Conservation (phyloP, 352 stramenopile species). For the Blastocystis sp. region DNA sequence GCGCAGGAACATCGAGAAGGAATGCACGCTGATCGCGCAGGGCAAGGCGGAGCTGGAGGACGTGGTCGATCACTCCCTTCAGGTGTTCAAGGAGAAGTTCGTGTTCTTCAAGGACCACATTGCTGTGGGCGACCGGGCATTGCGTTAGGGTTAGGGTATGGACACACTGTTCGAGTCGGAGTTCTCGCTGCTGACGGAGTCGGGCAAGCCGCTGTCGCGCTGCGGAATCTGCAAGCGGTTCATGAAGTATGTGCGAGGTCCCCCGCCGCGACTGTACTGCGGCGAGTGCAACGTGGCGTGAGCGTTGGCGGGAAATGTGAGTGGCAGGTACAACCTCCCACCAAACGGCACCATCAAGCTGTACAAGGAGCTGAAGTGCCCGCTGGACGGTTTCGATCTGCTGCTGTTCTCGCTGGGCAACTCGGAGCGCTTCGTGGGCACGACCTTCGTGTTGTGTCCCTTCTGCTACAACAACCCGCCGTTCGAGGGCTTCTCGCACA, state of each 20-base stretch:
- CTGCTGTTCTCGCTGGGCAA: constrained; percentile 76
- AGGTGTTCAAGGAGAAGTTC: constrained; percentile 75
- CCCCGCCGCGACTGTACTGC: constrained; percentile 75
- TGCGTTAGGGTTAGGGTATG: constrained; percentile 71
- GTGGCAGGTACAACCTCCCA: constrained; percentile 61
- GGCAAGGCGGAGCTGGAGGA: constrained; percentile 73
- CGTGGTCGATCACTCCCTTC: constrained; percentile 71
- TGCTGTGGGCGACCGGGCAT: not conserved
- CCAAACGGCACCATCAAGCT: constrained; percentile 73
- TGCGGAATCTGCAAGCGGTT: constrained; percentile 76
- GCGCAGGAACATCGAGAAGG: constrained; percentile 75
- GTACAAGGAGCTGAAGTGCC: constrained; percentile 75
- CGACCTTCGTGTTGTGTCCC: constrained; percentile 74
- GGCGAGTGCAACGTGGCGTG: constrained; percentile 75
- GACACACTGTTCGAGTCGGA: constrained; percentile 75
- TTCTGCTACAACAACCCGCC: constrained; percentile 76
- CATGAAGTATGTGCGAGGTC: constrained; percentile 76
- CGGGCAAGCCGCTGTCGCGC: constrained; percentile 75
- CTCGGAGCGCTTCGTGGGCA: constrained; percentile 74
- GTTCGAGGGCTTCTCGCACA: constrained; percentile 63
- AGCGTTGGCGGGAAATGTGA: constrained; percentile 48
- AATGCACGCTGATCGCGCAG: constrained; percentile 76
- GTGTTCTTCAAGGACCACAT: constrained; percentile 75
- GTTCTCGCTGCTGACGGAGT: constrained; percentile 74
- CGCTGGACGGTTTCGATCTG: constrained; percentile 76